Percentiles rank a stretch among this genome's conserved stretches.
These are phyloP conservation scores for Phylloporus sp. DNA, from an alignment of 768 basidiomycete species.

Conservation along the genomic window DNA sequence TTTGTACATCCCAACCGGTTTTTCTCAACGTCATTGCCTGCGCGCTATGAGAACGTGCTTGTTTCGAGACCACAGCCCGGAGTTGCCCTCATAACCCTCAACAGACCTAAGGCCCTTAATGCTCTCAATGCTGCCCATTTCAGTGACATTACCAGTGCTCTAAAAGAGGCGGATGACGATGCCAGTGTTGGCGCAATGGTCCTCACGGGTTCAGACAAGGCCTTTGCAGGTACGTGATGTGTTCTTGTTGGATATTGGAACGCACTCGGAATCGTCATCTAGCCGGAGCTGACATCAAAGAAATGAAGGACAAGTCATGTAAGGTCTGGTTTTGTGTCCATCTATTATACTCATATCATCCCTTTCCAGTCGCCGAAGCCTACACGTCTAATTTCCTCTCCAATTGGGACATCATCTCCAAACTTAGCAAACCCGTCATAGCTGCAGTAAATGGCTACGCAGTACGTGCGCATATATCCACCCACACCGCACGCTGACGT, in stretches of 20 bases:
- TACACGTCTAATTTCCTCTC: conserved; percentile 84
- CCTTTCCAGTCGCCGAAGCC: conserved; percentile 66
- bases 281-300: conserved; percentile 99
- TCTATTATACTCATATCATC: not conserved
- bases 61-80: conserved; percentile 63
- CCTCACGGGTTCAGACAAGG: conserved; percentile 86
- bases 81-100: conserved; percentile 80
- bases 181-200: conserved; percentile 77
- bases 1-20: conserved; percentile 7
- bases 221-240: conserved; percentile 76
- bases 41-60: conserved; percentile 62
- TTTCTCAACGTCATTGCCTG: conserved; percentile 28
- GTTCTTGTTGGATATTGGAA: not conserved
- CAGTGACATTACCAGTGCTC: conserved; percentile 73
- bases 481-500: not conserved
- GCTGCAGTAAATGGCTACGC: conserved; percentile 96
- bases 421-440: conserved; percentile 87
- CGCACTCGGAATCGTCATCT: conserved; percentile 1
- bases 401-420: conserved; percentile 73
- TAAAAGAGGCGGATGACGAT: conserved; percentile 69
- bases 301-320: conserved; percentile 98
- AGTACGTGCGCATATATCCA: conserved; percentile 41
- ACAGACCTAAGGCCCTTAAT: conserved; percentile 87
- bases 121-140: conserved; percentile 82
- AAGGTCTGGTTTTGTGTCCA: conserved; percentile 21